phyloP scores from a whole-genome alignment of 225 moss, liverwort and hornwort genomes.

The Thuidium tamariscinum region DNA sequence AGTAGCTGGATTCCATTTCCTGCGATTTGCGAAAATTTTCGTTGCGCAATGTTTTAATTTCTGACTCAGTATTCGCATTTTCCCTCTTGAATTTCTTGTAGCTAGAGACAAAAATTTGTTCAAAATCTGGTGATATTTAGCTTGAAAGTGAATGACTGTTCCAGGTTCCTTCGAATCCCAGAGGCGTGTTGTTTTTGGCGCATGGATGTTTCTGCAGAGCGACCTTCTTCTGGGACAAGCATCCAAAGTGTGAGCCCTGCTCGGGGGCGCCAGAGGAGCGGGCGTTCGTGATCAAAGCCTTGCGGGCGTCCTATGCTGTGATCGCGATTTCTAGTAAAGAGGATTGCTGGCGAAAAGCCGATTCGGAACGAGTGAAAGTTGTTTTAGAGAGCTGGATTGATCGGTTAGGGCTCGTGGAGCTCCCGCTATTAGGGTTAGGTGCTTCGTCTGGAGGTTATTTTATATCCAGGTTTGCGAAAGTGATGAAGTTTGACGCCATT shows the following conservation, averaged over 20 bases:
- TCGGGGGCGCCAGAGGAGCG: conserved; percentile 83
- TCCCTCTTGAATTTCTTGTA: background rate
- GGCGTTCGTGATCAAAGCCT: conserved; percentile 49
- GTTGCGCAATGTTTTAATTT: background rate
- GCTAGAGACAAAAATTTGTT: background rate
- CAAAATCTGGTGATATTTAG: background rate
- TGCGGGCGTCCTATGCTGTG: conserved; percentile 61
- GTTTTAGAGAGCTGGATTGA: conserved; percentile 55
- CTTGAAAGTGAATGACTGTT: background rate
- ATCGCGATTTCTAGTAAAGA: conserved; percentile 66
- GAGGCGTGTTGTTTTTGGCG: conserved; percentile 70
- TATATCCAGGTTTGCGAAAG: conserved; percentile 50
- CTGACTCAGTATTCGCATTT: too few species aligned
- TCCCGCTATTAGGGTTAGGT: conserved; percentile 70
- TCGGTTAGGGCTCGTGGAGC: conserved; percentile 21
- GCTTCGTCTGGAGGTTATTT: conserved; percentile 92
- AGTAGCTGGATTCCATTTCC: background rate
- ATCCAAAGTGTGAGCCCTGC: conserved; percentile 46
- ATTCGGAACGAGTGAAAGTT: conserved; percentile 30
- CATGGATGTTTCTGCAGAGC: conserved; percentile 82
- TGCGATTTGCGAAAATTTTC: too few species aligned
- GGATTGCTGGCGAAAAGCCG: conserved; percentile 57
- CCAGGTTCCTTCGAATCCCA: conserved; percentile 14
- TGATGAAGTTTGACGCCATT: conserved; percentile 55
- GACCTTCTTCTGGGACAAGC: conserved; percentile 88